Base-by-base conservation (phyloP, 1,139 yeast species). In the Meyerozyma elateridarum region DNA sequence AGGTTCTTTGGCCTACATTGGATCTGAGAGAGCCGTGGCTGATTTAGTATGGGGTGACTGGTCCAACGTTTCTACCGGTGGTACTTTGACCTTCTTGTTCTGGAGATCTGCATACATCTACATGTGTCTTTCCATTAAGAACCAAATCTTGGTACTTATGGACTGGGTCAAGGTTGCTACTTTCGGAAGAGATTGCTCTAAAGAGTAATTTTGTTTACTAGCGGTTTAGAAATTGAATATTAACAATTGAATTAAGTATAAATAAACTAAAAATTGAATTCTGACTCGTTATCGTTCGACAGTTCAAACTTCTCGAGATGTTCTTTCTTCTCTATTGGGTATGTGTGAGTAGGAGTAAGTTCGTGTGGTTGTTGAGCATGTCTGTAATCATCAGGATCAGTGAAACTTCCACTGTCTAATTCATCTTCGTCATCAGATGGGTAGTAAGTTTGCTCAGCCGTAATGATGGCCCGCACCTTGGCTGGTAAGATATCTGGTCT, bases 41-140 rank as follows among this genome's bases (percentile, higher is more conserved):
- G 96, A 89, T 56, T 68, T 89, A 51, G 80, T 83, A 25, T 78
- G 88, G 82, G 94, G 93, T 46, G 88, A 83, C 52, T 80, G 85
- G 75, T 81, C 85, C 44, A 80, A 82, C 49, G 72, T 79, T 41
- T 78, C 89, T 22, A 67, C 88, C 32, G 93, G 94, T 40, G 96
- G 96, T 49, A 73, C 85, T 27, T 68, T 85, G 56, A 85, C 96
- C 31, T 88, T 81, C 70, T 70, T 85, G 59, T 81, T 89, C 75
- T 89, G 96, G 96, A 81, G 95, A 66, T 80, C 89, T 22, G 94
- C 95, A 30, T 88, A 89, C 63, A 75, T 89, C 47, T 79, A 85
- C 61, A 88, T 88, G 96, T 84, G 93, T 64, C 79, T 89, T 59
- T 79, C 93, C 33, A 79, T 83, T 51, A 80, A 88, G 65, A 87